phyloP scores from a whole-genome alignment of 2,329 filamentous ascomycete genomes.

The Fusarium heterosporum region DNA sequence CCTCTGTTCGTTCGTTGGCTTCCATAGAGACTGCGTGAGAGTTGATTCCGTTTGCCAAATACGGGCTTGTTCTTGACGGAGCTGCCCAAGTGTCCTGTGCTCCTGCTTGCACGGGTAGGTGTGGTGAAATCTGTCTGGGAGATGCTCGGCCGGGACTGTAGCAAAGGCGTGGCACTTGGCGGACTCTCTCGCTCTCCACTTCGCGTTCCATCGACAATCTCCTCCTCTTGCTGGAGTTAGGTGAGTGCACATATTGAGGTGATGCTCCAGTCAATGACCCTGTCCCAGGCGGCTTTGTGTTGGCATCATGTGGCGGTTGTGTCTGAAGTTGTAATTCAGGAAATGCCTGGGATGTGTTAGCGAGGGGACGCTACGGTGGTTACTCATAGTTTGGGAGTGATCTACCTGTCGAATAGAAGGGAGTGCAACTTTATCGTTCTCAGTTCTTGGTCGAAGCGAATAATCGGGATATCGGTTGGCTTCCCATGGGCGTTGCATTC shows the following conservation, averaged over 20 bases:
- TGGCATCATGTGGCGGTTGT: conserved; percentile 51
- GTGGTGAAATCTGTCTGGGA: conserved; percentile 54
- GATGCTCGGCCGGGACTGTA: conserved; percentile 51
- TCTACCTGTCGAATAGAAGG: conserved; percentile 66
- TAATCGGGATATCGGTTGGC: conserved; percentile 52
- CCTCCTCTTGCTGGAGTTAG: conserved; percentile 61
- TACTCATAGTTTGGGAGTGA: background rate
- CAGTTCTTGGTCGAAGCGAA: conserved; percentile 51
- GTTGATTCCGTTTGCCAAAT: conserved; percentile 46
- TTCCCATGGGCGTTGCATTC: conserved; percentile 56
- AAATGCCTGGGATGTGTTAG: conserved; percentile 56
- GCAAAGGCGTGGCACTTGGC: conserved; percentile 62
- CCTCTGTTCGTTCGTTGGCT: conserved; percentile 51
- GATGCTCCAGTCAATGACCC: conserved; percentile 51
- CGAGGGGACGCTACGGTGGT: background rate
- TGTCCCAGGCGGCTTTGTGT: conserved; percentile 49
- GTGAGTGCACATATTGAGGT: conserved; percentile 63
- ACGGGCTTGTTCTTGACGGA: conserved; percentile 51
- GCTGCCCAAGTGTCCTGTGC: conserved; percentile 53
- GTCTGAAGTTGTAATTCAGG: conserved; percentile 57
- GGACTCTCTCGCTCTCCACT: conserved; percentile 54
- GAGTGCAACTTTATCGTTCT: conserved; percentile 58
- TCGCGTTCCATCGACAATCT: conserved; percentile 58
- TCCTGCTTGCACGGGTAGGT: conserved; percentile 38
- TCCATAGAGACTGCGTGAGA: conserved; percentile 50